These are phyloP conservation scores for Fusarium siculi DNA, from an alignment of 2,329 filamentous ascomycete species.

Conservation along the genomic window DNA sequence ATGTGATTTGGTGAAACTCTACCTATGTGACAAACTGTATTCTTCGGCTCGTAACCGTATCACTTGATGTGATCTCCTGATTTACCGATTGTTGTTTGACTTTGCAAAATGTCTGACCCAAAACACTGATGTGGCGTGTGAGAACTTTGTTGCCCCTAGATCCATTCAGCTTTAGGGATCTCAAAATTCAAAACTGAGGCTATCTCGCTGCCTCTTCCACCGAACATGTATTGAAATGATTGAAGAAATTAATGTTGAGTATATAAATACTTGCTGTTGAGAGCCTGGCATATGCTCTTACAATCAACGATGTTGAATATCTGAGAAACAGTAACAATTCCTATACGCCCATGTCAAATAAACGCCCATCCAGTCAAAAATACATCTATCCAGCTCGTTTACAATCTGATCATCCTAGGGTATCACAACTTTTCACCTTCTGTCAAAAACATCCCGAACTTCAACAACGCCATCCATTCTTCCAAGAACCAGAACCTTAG, in stretches of 20 bases:
- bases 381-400: background rate
- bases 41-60: background rate
- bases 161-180: background rate
- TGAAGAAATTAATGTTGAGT: background rate
- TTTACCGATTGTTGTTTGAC: background rate
- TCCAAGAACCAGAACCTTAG: constrained; percentile 47
- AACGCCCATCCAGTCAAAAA: background rate
- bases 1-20: background rate
- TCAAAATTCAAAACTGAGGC: background rate
- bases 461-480: constrained; percentile 50
- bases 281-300: constrained; percentile 23
- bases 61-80: background rate
- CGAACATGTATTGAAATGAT: background rate
- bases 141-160: background rate
- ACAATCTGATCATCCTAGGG: constrained; percentile 14
- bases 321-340: background rate
- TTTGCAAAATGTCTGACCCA: background rate
- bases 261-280: background rate
- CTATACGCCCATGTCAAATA: background rate
- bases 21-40: background rate
- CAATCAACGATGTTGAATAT: constrained; percentile 10
- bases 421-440: constrained; percentile 37
- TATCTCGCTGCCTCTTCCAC: background rate
- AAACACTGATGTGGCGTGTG: background rate
- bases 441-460: constrained; percentile 46